These are phyloP conservation scores for Macaranga tanarius DNA, from an alignment of 441 rosid species.

Conservation along the genomic window DNA sequence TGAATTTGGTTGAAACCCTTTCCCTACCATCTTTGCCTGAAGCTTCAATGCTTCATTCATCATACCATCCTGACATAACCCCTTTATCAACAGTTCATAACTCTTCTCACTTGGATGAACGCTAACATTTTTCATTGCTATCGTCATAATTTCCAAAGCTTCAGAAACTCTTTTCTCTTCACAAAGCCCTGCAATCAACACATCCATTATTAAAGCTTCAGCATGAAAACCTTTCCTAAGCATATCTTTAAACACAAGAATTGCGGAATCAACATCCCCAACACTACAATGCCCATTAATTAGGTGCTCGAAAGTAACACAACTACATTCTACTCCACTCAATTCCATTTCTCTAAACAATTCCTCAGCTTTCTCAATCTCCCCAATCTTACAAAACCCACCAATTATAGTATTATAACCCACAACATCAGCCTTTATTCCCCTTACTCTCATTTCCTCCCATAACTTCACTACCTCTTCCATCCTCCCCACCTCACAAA, in stretches of 20 bases:
- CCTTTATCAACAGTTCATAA: constrained; percentile 52
- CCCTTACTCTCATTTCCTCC: constrained; percentile 57
- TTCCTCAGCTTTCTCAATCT: constrained; percentile 54
- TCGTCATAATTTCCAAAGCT: constrained; percentile 48
- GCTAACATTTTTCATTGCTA: constrained; percentile 35
- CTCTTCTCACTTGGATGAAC: constrained; percentile 45
- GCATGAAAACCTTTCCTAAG: constrained; percentile 43
- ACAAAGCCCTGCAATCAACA: constrained; percentile 47
- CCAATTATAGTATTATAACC: constrained; percentile 26
- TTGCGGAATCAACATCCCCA: constrained; percentile 49
- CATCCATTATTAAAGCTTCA: constrained; percentile 43
- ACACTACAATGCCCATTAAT: constrained; percentile 56
- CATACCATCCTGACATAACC: constrained; percentile 54
- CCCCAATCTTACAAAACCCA: constrained; percentile 31
- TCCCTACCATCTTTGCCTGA: constrained; percentile 83
- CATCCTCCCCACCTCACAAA: constrained; percentile 53
- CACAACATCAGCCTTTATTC: constrained; percentile 29
- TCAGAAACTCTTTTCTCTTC: constrained; percentile 42
- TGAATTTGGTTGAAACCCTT: constrained; percentile 58
- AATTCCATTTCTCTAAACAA: constrained; percentile 52
- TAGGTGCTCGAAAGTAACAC: constrained; percentile 53
- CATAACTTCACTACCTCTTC: constrained; percentile 56
- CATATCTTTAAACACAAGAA: constrained; percentile 61
- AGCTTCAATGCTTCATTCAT: constrained; percentile 68
- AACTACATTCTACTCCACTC: constrained; percentile 42